A percentile compares a stretch with the other conserved stretches of the same genome.
These are phyloP conservation scores for Ilyonectria destructans DNA, from an alignment of 2,329 filamentous ascomycete genomes.

Conservation along the genomic window DNA sequence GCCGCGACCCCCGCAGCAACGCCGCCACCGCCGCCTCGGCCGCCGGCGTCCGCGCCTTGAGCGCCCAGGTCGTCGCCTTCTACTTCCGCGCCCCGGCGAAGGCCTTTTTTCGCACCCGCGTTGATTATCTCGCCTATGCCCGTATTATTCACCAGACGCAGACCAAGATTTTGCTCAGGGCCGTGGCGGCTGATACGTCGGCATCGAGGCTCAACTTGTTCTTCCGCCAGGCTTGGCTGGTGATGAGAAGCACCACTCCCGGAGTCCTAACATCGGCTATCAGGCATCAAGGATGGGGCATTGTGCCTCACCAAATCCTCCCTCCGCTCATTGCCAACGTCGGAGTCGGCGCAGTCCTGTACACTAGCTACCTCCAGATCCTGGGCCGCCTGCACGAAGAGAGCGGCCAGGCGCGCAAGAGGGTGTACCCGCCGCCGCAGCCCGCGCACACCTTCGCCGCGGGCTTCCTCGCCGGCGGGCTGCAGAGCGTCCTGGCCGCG, in stretches of 20 bases:
- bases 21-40: conserved; percentile 84
- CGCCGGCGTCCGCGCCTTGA: conserved; percentile 86
- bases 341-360: conserved; percentile 81
- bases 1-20: conserved; percentile 67
- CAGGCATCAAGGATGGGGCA: conserved; percentile 79
- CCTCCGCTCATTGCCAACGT: conserved; percentile 84
- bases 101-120: conserved; percentile 90
- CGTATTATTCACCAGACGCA: conserved; percentile 68
- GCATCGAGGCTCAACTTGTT: conserved; percentile 54
- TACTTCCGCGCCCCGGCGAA: conserved; percentile 95
- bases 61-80: conserved; percentile 87
- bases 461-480: conserved; percentile 77
- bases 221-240: conserved; percentile 62
- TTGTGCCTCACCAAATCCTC: conserved; percentile 83
- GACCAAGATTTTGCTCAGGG: conserved; percentile 55
- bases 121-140: conserved; percentile 83
- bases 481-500: conserved; percentile 82
- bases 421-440: conserved; percentile 80
- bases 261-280: conserved; percentile 80
- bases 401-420: conserved; percentile 69
- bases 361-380: conserved; percentile 82
- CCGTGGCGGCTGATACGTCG: conserved; percentile 54
- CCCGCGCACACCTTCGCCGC: conserved; percentile 77
- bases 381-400: conserved; percentile 78
- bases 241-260: conserved; percentile 77